Conservation (phyloP, 306 rosid species). For the Fragaria vesca region DNA sequence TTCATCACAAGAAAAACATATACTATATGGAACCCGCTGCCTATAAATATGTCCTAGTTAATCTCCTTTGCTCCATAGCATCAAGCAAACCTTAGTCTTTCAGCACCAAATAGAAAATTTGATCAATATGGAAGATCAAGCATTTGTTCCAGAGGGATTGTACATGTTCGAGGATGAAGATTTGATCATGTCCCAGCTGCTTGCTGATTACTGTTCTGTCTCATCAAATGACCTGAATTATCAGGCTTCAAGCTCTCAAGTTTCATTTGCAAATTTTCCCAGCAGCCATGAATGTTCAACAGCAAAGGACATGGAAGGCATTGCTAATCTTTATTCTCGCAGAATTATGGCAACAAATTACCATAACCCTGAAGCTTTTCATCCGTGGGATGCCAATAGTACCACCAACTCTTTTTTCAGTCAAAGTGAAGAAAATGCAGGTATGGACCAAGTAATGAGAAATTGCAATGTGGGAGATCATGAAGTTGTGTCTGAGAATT, state of each 20-base stretch:
- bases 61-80: conserved; percentile 25
- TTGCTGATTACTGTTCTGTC: conserved; percentile 24
- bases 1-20: neutral
- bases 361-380: conserved; percentile 27
- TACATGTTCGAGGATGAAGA: conserved; percentile 58
- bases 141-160: conserved; percentile 42
- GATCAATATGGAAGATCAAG: conserved; percentile 47
- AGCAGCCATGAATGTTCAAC: conserved; percentile 34
- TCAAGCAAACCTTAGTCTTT: conserved; percentile 21
- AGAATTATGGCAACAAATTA: conserved; percentile 35
- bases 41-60: conserved; percentile 36
- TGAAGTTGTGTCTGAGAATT: conserved; percentile 19
- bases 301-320: conserved; percentile 26
- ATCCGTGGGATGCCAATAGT: conserved; percentile 30
- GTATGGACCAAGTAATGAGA: conserved; percentile 37
- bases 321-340: conserved; percentile 14
- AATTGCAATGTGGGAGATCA: conserved; percentile 35
- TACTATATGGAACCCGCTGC: neutral
- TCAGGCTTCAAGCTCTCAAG: conserved; percentile 41
- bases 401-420: conserved; percentile 20
- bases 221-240: conserved; percentile 31
- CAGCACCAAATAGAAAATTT: neutral
- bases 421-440: conserved; percentile 26
- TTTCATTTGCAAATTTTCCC: conserved; percentile 53
- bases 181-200: conserved; percentile 54